Evolutionary conservation across 441 rosid species (phyloP).

Genomic region (Pelargonium citronellum): DNA sequence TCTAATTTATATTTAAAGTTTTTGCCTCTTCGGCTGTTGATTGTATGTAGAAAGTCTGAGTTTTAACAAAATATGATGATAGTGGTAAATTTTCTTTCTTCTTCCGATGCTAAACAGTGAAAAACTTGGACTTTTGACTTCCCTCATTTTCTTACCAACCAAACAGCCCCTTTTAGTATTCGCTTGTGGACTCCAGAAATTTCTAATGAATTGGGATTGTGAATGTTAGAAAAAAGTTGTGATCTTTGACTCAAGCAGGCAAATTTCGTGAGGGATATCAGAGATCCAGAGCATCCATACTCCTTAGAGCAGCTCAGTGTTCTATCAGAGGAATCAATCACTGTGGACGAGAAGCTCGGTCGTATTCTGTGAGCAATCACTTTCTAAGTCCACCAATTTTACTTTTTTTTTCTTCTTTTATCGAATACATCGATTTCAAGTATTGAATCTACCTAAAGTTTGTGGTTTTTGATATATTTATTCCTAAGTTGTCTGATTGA

Average conservation of each 20-base stretch:
- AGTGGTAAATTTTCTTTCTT: neutral
- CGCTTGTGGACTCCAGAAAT: neutral
- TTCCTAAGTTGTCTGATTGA: neutral
- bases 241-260: conserved; percentile 39
- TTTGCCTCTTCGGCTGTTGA: neutral
- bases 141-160: neutral
- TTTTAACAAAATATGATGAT: neutral
- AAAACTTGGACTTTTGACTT: neutral
- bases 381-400: neutral
- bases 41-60: neutral
- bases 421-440: neutral
- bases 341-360: conserved; percentile 56
- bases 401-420: neutral
- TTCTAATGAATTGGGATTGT: neutral
- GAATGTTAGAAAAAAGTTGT: conserved; percentile 7
- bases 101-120: neutral
- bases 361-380: conserved; percentile 46
- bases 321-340: conserved; percentile 61
- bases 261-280: conserved; percentile 62
- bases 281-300: conserved; percentile 71
- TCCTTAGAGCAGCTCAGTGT: conserved; percentile 68
- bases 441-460: neutral
- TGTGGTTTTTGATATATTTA: neutral
- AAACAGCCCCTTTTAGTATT: neutral
- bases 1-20: conserved; percentile 3